Percentiles rank a stretch among this genome's conserved stretches.
phyloP scores from a whole-genome alignment of 345 rosid species.

The Populus davidiana region DNA sequence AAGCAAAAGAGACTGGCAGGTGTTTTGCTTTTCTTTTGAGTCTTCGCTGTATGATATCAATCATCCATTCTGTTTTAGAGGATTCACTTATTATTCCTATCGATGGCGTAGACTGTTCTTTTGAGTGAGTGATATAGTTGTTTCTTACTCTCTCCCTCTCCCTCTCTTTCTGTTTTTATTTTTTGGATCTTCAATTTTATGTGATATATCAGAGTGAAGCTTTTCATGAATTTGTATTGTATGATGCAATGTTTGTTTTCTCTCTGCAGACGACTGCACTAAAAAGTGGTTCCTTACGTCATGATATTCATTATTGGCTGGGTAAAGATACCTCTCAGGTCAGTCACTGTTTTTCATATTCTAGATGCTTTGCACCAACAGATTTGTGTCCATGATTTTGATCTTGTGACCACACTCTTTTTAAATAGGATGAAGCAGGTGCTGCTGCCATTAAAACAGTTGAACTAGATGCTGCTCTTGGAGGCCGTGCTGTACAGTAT shows the following conservation, averaged over 20 bases:
- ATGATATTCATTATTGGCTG: conserved; percentile 91
- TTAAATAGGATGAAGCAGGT: conserved; percentile 90
- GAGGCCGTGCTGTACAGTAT: conserved; percentile 98
- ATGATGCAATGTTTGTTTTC: not conserved
- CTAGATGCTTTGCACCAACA: not conserved
- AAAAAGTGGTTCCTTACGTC: conserved; percentile 69
- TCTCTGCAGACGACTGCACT: conserved; percentile 62
- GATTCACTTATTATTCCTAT: not conserved
- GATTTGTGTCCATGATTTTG: not conserved
- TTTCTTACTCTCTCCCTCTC: not conserved
- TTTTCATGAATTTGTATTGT: not conserved
- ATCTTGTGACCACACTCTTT: conserved; percentile 15
- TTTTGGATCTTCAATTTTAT: not conserved
- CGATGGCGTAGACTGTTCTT: not conserved
- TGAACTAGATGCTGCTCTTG: conserved; percentile 97
- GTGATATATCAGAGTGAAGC: not conserved
- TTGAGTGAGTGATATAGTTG: not conserved
- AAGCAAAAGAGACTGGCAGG: not conserved
- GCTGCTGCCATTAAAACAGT: conserved; percentile 83
- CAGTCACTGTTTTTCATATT: not conserved
- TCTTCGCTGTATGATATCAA: not conserved
- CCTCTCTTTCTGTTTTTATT: no score
- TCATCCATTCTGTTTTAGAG: not conserved
- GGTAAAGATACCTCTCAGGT: conserved; percentile 92
- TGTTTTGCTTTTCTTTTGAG: not conserved